Base-by-base conservation (phyloP, 805 yeast genomes). In the Kluyveromyces lactis region DNA sequence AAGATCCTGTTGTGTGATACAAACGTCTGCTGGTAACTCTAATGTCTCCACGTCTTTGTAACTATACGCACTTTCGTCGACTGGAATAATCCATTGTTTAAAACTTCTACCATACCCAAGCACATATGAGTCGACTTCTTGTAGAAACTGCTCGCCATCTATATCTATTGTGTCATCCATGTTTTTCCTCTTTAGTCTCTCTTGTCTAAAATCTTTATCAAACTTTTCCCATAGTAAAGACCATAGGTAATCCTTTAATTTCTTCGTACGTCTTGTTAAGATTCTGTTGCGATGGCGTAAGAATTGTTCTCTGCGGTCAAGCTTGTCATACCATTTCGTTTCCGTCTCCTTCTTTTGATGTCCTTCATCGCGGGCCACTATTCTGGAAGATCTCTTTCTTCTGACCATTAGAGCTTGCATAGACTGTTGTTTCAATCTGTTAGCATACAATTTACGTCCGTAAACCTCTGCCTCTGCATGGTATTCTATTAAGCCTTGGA, bases 361-460 rank as follows among this genome's bases (percentile, higher is more conserved):
- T 16, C 72, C 75, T 45, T 81, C 86, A 44, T 77, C 82, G 51
- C 75, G 77, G 15, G 81, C 82, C 48, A 80, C 84, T 32, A 84
- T 58, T 58, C 92, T 70, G 1, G 86, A 75, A 0, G 90, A 82
- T 47, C 86, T 69, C 51, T 84, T 83, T 51, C 92, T 69, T 41
- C 82, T 74, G 3, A 78, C 78, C 52, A 84, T 60, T 40, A 84
- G 56, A 17, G 71, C 72, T 35, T 73, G 75, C 70, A 83, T 68
- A 46, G 81, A 79, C 33, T 73, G 69, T 41, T 79, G 85, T 53
- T 75, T 79, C 48, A 70, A 73, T 49, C 82, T 65, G 45, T 73
- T 74, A 17, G 36, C 42, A 13, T 52, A 31, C 21, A 56, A 32
- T 29, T 55, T 51, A 15, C 56, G 45, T n/a, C 56, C 50, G 35